Conservation (phyloP, 169 alveolate genomes). For the Cryptosporidium xiaoi region DNA sequence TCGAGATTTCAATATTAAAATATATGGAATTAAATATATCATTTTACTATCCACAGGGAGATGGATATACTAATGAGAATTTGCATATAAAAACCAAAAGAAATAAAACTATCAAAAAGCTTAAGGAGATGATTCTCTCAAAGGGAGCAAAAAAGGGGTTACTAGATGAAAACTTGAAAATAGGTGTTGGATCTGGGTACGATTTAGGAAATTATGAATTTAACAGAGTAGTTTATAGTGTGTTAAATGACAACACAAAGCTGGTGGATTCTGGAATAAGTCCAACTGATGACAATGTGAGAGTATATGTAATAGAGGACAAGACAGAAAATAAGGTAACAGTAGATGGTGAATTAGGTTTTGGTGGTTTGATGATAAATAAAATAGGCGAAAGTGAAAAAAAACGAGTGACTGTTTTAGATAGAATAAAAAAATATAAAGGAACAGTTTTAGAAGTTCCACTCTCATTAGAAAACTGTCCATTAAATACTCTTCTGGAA, state of each 20-base stretch:
- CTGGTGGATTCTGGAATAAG: slow-evolving; percentile 13
- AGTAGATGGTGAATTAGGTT: not conserved
- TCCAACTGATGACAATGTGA: slow-evolving; percentile 29
- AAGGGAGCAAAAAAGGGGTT: not conserved
- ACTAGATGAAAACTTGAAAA: not conserved
- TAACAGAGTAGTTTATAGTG: slow-evolving; percentile 32
- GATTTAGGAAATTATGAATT: slow-evolving; percentile 50
- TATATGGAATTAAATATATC: not conserved
- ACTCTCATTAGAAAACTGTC: slow-evolving; percentile 40
- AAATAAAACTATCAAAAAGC: not conserved
- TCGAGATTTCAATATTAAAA: slow-evolving; percentile 12
- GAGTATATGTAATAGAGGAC: slow-evolving; percentile 17
- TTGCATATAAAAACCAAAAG: not conserved
- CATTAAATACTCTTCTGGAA: slow-evolving; percentile 57
- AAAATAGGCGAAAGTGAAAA: not conserved
- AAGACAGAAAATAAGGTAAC: not conserved
- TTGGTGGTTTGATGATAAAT: not conserved
- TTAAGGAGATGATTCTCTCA: slow-evolving; percentile 2
- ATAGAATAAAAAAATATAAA: not conserved
- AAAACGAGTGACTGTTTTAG: not conserved
- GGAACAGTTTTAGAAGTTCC: slow-evolving; percentile 40
- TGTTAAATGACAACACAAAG: not conserved
- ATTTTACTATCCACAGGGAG: slow-evolving; percentile 46
- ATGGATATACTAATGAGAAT: slow-evolving; percentile 8
- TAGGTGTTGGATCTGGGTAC: slow-evolving; percentile 37